A percentile compares a stretch with the other conserved stretches of the same genome.
These are phyloP conservation scores for Ulota crispa DNA, from an alignment of 225 moss, liverwort and hornwort species.

Conservation along the genomic window DNA sequence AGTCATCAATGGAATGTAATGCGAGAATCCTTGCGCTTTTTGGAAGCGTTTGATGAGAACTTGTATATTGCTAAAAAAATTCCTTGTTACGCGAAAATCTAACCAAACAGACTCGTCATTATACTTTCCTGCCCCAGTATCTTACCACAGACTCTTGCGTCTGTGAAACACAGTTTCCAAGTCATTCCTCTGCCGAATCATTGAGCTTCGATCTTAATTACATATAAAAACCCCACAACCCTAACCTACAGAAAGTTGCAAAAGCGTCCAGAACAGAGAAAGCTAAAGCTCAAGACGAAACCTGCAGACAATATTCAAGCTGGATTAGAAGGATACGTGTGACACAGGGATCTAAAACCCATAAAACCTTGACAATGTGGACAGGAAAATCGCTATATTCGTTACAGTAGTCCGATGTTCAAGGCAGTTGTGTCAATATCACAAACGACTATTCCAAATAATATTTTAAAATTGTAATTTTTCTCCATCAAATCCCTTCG, in stretches of 20 bases:
- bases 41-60: slow-evolving; percentile 10
- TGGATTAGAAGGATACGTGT: not conserved
- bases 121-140: not conserved
- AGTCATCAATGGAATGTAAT: not conserved
- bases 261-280: not conserved
- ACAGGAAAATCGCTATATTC: not conserved
- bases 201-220: not conserved
- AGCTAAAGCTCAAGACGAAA: not conserved
- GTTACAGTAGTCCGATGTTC: not conserved
- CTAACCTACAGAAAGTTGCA: not conserved
- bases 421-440: not conserved
- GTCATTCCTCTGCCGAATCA: not conserved
- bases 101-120: not conserved
- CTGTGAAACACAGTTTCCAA: not conserved
- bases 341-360: not conserved
- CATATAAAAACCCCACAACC: not conserved
- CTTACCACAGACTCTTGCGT: not conserved
- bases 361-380: not conserved
- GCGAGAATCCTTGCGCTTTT: not conserved
- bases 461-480: not conserved
- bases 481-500: not conserved
- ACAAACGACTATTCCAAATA: not conserved
- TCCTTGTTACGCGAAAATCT: not conserved
- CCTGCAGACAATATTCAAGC: not conserved
- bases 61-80: slow-evolving; percentile 15